Percentiles rank a stretch among this genome's conserved stretches.
These are phyloP conservation scores for Microcyclospora tardicrescens DNA, from an alignment of 2,329 filamentous ascomycete genomes.

Conservation along the genomic window DNA sequence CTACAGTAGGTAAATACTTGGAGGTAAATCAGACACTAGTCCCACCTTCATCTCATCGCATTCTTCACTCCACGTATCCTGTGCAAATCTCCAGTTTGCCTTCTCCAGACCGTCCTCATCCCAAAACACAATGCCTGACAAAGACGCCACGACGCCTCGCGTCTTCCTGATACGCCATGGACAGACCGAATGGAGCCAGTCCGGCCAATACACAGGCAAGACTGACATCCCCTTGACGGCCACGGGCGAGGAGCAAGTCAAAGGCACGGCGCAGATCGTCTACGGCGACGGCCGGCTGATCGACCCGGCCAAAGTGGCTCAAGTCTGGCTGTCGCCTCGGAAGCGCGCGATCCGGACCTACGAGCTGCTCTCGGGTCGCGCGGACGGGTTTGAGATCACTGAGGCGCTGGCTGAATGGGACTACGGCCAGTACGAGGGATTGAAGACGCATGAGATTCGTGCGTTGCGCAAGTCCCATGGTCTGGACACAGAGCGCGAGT, in stretches of 20 bases:
- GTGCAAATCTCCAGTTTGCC: background rate
- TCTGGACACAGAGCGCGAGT: conserved; percentile 38
- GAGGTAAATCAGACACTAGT: background rate
- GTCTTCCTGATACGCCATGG: conserved; percentile 80
- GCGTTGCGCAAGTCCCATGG: conserved; percentile 47
- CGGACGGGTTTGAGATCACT: conserved; percentile 36
- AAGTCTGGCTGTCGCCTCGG: conserved; percentile 39
- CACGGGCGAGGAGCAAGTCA: conserved; percentile 57
- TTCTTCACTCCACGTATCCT: no score
- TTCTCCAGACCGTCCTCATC: background rate
- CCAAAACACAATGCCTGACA: conserved; percentile 19
- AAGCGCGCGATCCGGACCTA: conserved; percentile 38
- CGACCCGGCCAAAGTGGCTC: conserved; percentile 35
- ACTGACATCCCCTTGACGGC: conserved; percentile 78
- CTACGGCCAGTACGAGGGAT: conserved; percentile 67
- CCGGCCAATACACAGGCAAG: conserved; percentile 63
- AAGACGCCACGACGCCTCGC: conserved; percentile 44
- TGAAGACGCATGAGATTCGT: conserved; percentile 58
- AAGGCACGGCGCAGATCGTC: conserved; percentile 30
- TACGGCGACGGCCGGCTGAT: conserved; percentile 40
- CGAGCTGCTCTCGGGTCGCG: conserved; percentile 29
- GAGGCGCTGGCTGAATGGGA: conserved; percentile 74
- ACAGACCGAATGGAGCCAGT: conserved; percentile 90
- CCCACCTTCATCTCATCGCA: background rate
- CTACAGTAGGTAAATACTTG: no score